Evolutionary conservation across 2,329 filamentous ascomycete species (phyloP).

Genomic region (Penicillium verrucosum): DNA sequence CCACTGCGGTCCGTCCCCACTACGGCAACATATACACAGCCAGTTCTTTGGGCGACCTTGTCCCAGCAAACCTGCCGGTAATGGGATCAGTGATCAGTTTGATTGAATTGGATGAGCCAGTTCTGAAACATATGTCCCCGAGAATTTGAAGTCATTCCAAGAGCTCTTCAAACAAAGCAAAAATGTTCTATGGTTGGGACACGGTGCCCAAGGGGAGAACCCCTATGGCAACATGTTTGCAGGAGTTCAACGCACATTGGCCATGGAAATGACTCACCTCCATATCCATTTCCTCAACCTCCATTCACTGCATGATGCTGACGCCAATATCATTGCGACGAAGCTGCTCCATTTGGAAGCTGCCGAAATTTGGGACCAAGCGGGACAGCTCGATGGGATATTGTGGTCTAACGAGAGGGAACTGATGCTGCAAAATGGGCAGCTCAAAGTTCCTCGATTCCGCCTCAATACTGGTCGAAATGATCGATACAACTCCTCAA

Average conservation of each 20-base stretch:
- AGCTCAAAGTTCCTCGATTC: slow-evolving; percentile 30
- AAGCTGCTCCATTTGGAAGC: slow-evolving; percentile 18
- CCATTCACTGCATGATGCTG: slow-evolving; percentile 1
- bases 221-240: slow-evolving; percentile 22
- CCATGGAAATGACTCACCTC: slow-evolving; percentile 21
- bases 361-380: slow-evolving; percentile 17
- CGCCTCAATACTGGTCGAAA: slow-evolving; percentile 15
- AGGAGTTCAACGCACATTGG: slow-evolving; percentile 23
- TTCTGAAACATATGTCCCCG: slow-evolving; percentile 20
- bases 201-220: slow-evolving; percentile 21
- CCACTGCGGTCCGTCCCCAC: slow-evolving; percentile 3
- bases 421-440: slow-evolving; percentile 23
- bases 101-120: slow-evolving; percentile 29
- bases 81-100: slow-evolving; percentile 22
- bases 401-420: slow-evolving; percentile 34
- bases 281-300: slow-evolving; percentile 22
- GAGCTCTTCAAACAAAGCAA: slow-evolving; percentile 19
- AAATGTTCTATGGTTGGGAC: slow-evolving; percentile 25
- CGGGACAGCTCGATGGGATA: slow-evolving; percentile 9
- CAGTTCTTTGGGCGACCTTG: slow-evolving; percentile 11
- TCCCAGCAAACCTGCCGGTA: slow-evolving; percentile 8
- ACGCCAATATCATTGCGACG: slow-evolving; percentile 5
- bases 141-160: slow-evolving; percentile 26
- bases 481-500: slow-evolving; percentile 25
- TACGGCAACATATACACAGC: slow-evolving; percentile 8